Base-by-base conservation (phyloP, 306 rosid species). In the Citrullus amarus region DNA sequence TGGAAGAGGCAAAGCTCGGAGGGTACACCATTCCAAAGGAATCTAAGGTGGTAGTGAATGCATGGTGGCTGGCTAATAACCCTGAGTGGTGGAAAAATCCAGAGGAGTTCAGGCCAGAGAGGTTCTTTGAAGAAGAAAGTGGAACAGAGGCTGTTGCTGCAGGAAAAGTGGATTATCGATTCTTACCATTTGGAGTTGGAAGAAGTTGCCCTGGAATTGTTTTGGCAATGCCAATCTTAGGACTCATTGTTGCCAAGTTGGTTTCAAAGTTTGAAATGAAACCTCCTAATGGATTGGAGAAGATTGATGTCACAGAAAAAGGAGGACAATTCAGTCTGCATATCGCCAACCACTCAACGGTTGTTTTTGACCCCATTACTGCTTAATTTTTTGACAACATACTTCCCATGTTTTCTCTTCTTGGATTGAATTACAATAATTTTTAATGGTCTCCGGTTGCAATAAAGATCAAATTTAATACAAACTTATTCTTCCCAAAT, bases 21-120 rank as follows among this genome's bases (percentile, higher is more conserved):
- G 88, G 84, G 2, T 89, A 80, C 56, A 89, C 75, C 13, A 88
- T 92, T 51, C 97, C 97, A 3, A 90, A 83, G 61, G 97, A 93
- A 78, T 88, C 91, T 0, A 93, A 93, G 84, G 96, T 93, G 30
- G 92, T 91, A 1, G 96, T 91, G 55, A 93, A 91, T 79, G 97
- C 97, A 0, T 93, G 97, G 97, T 90, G 96, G 96, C 87, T 93
- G 2, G 91, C 92, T 0, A 93, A 93, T 79, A 93, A 90, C 77
- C 97, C 96, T 0, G 61, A 61, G 5, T 91, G 94, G 93, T 93
- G 96, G 96, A 81, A 81, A 15, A 81, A 87, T 8, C 93, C 97
- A 0, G 85, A 89, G n/a, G 91, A 89, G 82, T 93, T 93, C 12
- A 80, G 91, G 78, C 97, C 97, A 0, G 96, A 93, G 70, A 84